These are phyloP conservation scores for Phytophthora macrochlamydospora DNA, from an alignment of 352 stramenopile genomes.

Conservation along the genomic window DNA sequence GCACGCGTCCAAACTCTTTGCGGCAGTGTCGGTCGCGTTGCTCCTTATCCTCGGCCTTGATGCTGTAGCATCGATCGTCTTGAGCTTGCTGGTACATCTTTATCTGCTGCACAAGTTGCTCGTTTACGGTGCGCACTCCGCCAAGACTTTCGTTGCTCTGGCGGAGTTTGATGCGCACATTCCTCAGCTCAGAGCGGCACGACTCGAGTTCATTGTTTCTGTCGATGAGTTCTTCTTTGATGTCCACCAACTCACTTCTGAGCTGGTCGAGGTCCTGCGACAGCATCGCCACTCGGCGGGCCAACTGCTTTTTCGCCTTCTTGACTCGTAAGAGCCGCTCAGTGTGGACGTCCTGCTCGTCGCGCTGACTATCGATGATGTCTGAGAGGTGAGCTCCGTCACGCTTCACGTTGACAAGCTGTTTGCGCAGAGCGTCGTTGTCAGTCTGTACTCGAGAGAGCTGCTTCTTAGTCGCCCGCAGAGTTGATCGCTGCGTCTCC, in stretches of 20 bases:
- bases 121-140: conserved; percentile 9
- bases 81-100: conserved; percentile 11
- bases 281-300: conserved; percentile 7
- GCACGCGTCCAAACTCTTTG: conserved; percentile 49
- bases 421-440: conserved; percentile 43
- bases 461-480: conserved; percentile 49
- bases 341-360: conserved; percentile 23
- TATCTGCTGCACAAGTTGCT: conserved; percentile 25
- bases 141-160: conserved; percentile 20
- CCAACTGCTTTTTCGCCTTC: conserved; percentile 29
- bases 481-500: conserved; percentile 37
- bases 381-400: conserved; percentile 46
- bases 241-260: conserved; percentile 29
- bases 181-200: conserved; percentile 27
- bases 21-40: conserved; percentile 36
- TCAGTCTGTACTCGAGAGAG: conserved; percentile 31
- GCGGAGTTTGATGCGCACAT: conserved; percentile 19
- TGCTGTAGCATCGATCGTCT: conserved; percentile 8
- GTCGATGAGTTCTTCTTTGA: conserved; percentile 42
- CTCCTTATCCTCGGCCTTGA: conserved; percentile 23
- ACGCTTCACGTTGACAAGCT: conserved; percentile 38
- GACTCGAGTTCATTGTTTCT: conserved; percentile 39
- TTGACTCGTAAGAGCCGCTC: conserved; percentile 31
- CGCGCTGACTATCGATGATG: conserved; percentile 51
- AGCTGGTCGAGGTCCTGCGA: conserved; percentile 26